Evolutionary conservation across 2,329 filamentous ascomycete species (phyloP), one percentile per base, ranked within the genome.

Genomic region (Colletotrichum caudatum): DNA sequence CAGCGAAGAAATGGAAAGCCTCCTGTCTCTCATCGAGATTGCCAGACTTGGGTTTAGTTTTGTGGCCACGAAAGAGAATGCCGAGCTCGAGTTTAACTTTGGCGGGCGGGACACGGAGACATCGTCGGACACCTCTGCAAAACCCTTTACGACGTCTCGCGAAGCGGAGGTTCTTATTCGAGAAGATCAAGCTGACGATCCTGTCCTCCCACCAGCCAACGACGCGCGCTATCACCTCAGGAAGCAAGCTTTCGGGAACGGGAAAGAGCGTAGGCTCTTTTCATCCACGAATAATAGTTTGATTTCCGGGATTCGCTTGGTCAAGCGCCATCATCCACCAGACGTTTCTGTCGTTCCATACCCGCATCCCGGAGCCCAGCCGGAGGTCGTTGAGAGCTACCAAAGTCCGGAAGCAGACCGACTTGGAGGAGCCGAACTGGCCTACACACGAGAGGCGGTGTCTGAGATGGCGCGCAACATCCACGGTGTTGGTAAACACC

Each of bases 321-420:
- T 54, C 46, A 18, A 50, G 41, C 51, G 59, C 39, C 54, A 23
- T 57, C 33, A 12, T n/a, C 26, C 16, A 14, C 58, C 62, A 26
- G 41, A 58, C 1, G 16, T 48, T 3, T 64, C 33, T 14, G n/a
- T 56, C 8, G 50, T 59, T 58, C 18, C 26, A 29, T 29, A 53
- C 11, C 20, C 23, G 26, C 46, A 44, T 41, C 37, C 29, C 23
- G 50, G 37, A 26, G n/a, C 12, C n/a, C 26, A 35, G 50, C 23
- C 35, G 37, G 46, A 69, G 33, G 41, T 71, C 26, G 14, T 61
- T 50, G 51, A 35, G 48, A 18, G 7, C 58, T 26, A 16, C 29
- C 33, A 6, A 39, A 14, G 9, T 41, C 65, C 48, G 66, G 39
- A 48, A 72, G 39, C 66, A 69, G 46, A 29, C 64, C 37, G 23